Evolutionary conservation across 306 rosid genomes (phyloP).

Genomic region (Acacia confusa): DNA sequence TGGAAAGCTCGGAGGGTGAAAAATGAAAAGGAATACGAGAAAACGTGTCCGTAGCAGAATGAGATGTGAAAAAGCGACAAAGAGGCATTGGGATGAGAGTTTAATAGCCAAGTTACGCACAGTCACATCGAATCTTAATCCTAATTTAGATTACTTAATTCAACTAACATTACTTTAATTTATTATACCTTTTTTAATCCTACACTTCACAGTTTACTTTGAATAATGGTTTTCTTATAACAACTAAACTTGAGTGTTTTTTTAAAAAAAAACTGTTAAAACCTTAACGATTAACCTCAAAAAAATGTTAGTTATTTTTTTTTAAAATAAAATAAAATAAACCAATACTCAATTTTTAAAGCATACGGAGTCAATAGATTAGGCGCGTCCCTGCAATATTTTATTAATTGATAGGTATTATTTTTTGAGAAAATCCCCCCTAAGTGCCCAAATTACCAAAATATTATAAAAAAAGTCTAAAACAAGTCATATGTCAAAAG

Average conservation of each 20-base stretch:
- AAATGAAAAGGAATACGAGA: conserved; percentile 19
- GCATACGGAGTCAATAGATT: neutral
- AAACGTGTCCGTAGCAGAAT: conserved; percentile 29
- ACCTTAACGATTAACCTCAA: neutral
- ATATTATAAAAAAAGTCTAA: too few species aligned
- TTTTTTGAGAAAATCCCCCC: too few species aligned
- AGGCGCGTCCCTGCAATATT: neutral
- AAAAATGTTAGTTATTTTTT: neutral
- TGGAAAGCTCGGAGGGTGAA: conserved; percentile 23
- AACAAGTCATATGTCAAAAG: too few species aligned
- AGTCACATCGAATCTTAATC: neutral
- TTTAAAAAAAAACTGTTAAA: neutral
- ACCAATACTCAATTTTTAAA: neutral
- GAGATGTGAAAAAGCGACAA: conserved; percentile 25
- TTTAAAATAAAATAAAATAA: neutral
- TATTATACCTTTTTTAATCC: neutral
- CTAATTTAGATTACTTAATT: neutral
- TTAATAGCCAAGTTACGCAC: neutral
- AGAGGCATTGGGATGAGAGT: neutral
- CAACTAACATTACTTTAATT: neutral
- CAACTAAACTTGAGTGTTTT: neutral
- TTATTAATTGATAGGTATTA: too few species aligned
- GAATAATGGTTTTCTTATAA: neutral
- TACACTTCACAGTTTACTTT: neutral
- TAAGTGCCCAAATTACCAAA: too few species aligned